Evolutionary conservation across 345 rosid genomes (phyloP).

Genomic region (Citrus medica): DNA sequence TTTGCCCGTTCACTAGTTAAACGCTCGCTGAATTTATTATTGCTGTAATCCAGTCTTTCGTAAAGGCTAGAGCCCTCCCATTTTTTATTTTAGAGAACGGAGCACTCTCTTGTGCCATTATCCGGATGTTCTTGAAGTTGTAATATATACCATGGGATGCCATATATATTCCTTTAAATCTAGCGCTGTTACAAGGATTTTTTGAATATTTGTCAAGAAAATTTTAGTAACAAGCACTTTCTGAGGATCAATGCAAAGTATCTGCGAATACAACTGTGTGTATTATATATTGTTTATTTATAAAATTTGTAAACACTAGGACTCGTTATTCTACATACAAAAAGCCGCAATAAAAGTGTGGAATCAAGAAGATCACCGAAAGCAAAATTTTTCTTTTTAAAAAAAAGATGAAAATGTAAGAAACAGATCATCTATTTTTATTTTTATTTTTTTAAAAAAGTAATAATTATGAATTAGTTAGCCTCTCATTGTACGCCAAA

Average conservation of each 20-base stretch:
- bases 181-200: not conserved
- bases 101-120: not conserved
- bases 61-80: not conserved
- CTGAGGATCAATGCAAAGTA: not conserved
- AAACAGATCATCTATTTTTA: not conserved
- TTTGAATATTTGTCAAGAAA: not conserved
- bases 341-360: conserved; percentile 8
- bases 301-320: conserved; percentile 4
- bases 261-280: not conserved
- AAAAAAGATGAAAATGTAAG: too few species aligned
- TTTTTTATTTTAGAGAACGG: too few species aligned
- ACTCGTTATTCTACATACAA: conserved; percentile 14
- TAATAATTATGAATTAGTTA: not conserved
- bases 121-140: not conserved
- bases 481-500: conserved; percentile 41
- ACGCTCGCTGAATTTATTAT: not conserved
- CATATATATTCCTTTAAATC: too few species aligned
- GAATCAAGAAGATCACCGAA: not conserved
- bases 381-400: not conserved
- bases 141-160: not conserved
- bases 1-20: not conserved
- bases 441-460: too few species aligned
- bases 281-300: too few species aligned
- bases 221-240: too few species aligned
- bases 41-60: too few species aligned